Percentiles rank a stretch among this genome's conserved stretches.
These are phyloP conservation scores for Coniochaeta prunicola DNA, from an alignment of 2,329 filamentous ascomycete species.

Conservation along the genomic window DNA sequence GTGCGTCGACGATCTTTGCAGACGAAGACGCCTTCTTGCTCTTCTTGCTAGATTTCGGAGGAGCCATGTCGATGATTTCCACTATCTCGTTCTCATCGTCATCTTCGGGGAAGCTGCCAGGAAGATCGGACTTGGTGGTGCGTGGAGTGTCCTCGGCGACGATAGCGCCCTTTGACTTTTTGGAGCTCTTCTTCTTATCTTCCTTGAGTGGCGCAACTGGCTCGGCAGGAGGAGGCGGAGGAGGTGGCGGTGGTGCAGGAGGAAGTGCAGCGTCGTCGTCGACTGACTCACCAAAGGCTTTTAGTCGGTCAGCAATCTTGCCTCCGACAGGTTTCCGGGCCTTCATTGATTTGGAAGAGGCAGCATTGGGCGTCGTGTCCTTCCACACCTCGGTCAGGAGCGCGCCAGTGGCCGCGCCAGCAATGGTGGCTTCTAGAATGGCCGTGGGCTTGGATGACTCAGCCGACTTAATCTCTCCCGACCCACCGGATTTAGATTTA, in stretches of 20 bases:
- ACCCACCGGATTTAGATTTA: constrained; percentile 20
- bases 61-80: constrained; percentile 43
- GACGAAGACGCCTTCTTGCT: constrained; percentile 35
- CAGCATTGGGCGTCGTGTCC: constrained; percentile 25
- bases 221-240: constrained; percentile 11
- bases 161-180: constrained; percentile 16
- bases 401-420: constrained; percentile 16
- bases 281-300: constrained; percentile 41
- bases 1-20: constrained; percentile 22
- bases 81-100: constrained; percentile 42
- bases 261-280: constrained; percentile 15
- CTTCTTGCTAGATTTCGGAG: constrained; percentile 28
- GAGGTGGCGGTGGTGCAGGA: constrained; percentile 6
- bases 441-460: constrained; percentile 32
- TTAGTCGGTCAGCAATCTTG: constrained; percentile 50
- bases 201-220: constrained; percentile 7
- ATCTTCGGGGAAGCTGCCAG: constrained; percentile 52
- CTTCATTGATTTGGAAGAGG: constrained; percentile 34
- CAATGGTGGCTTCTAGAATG: constrained; percentile 35
- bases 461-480: constrained; percentile 39
- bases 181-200: constrained; percentile 21
- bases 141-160: constrained; percentile 14
- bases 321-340: constrained; percentile 40
- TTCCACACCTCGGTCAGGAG: constrained; percentile 20
- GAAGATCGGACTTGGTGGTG: constrained; percentile 28